Conservation (phyloP, 2,329 filamentous ascomycete species). For the Ceratocystis ficicola region DNA sequence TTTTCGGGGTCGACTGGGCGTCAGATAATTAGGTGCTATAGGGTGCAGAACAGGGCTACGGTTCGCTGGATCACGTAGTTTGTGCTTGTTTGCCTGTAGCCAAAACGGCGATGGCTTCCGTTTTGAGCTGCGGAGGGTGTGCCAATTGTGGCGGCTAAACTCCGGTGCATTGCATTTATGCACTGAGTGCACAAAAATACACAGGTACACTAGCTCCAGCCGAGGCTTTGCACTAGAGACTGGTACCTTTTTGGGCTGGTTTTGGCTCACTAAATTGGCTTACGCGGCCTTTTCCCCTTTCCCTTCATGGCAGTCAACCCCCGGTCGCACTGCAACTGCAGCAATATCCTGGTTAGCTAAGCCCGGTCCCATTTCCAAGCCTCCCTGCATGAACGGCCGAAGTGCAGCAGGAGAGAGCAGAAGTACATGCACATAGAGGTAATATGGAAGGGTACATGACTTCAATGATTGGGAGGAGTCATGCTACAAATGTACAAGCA, state of each 20-base stretch:
- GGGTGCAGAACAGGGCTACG: not conserved
- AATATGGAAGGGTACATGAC: not conserved
- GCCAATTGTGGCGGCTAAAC: not conserved
- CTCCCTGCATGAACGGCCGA: not conserved
- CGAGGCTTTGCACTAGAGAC: not conserved
- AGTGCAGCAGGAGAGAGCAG: not conserved
- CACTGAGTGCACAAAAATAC: not conserved
- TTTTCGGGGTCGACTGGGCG: not conserved
- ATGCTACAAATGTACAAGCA: not conserved
- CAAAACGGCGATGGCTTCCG: not conserved
- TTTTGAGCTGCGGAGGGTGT: not conserved
- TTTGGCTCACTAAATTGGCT: constrained; percentile 13
- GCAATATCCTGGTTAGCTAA: constrained; percentile 8
- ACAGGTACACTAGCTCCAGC: not conserved
- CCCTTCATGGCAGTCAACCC: not conserved
- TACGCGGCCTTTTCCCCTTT: constrained; percentile 22
- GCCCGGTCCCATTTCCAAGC: constrained; percentile 8
- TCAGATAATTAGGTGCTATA: not conserved
- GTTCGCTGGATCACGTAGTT: not conserved
- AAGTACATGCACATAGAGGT: not conserved
- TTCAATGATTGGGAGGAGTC: not conserved
- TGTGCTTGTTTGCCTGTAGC: not conserved
- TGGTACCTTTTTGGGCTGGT: not conserved
- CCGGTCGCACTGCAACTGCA: constrained; percentile 3
- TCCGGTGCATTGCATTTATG: not conserved